Conservation (phyloP, 495 filamentous ascomycete genomes). For the Xylaria scruposa region DNA sequence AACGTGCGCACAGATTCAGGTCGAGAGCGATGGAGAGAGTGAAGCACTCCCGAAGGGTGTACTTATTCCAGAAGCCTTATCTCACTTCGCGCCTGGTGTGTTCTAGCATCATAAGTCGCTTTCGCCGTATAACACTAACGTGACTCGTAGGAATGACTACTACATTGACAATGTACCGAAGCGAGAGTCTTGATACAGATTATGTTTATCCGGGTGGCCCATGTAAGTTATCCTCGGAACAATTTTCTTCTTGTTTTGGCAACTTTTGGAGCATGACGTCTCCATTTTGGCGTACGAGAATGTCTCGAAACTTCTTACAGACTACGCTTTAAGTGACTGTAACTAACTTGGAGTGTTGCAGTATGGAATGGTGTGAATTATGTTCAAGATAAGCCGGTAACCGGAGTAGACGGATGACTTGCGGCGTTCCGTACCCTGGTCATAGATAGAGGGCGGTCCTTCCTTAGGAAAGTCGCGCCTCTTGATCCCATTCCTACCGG, state of each 20-base stretch:
- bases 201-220: constrained; percentile 17
- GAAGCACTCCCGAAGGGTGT: constrained; percentile 7
- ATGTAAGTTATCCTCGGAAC: too few relatives aligned
- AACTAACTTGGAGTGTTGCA: too few relatives aligned
- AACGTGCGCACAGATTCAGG: constrained; percentile 12
- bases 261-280: too few relatives aligned
- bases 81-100: constrained; percentile 7
- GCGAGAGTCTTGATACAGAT: constrained; percentile 1
- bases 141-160: constrained; percentile 5
- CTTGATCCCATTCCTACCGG: too few relatives aligned
- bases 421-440: not conserved
- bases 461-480: not conserved
- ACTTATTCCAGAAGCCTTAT: not conserved
- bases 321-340: too few relatives aligned
- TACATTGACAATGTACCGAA: not conserved
- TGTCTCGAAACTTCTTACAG: too few relatives aligned
- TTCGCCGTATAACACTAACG: not conserved
- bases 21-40: not conserved
- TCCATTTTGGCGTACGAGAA: too few relatives aligned
- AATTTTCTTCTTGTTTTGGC: too few relatives aligned
- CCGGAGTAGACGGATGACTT: not conserved
- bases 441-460: not conserved
- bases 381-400: not conserved
- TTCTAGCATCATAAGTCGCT: not conserved
- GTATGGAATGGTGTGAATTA: not conserved